Conservation (phyloP, 2,329 filamentous ascomycete species). For the Pseudogymnoascus sp. region DNA sequence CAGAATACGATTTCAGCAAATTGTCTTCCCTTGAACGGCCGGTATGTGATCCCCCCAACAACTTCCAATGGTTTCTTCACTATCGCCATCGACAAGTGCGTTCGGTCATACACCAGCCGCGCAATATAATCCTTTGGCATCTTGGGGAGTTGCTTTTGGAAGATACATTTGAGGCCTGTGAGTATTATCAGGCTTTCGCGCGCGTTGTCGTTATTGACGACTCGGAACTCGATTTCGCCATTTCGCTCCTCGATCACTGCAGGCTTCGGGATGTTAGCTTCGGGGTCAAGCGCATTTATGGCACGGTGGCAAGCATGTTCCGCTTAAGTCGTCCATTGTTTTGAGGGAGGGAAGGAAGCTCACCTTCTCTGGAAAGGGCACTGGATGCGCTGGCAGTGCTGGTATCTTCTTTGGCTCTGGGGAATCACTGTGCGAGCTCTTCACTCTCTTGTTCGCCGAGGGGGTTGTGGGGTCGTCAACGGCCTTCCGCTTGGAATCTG, state of each 20-base stretch:
- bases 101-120: slow-evolving; percentile 92
- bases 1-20: slow-evolving; percentile 99
- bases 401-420: slow-evolving; percentile 44
- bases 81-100: slow-evolving; percentile 92
- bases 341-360: slow-evolving; percentile 15
- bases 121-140: slow-evolving; percentile 99
- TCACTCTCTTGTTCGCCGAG: slow-evolving; percentile 57
- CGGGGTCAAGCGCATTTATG: neutral
- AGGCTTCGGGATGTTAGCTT: slow-evolving; percentile 44
- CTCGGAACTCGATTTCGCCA: slow-evolving; percentile 92
- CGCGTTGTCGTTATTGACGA: slow-evolving; percentile 92
- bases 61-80: slow-evolving; percentile 94
- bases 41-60: slow-evolving; percentile 94
- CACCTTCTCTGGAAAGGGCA: slow-evolving; percentile 87
- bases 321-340: neutral
- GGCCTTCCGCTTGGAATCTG: slow-evolving; percentile 66
- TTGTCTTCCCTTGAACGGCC: slow-evolving; percentile 81
- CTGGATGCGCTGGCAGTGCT: slow-evolving; percentile 49
- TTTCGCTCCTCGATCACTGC: slow-evolving; percentile 89
- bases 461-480: slow-evolving; percentile 56
- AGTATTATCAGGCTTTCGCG: slow-evolving; percentile 88
- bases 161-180: slow-evolving; percentile 93
- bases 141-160: slow-evolving; percentile 96
- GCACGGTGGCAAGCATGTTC: neutral
- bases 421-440: slow-evolving; percentile 39